Base-by-base conservation (phyloP, 2,329 filamentous ascomycete species). In the Lasiodiplodia gonubiensis region DNA sequence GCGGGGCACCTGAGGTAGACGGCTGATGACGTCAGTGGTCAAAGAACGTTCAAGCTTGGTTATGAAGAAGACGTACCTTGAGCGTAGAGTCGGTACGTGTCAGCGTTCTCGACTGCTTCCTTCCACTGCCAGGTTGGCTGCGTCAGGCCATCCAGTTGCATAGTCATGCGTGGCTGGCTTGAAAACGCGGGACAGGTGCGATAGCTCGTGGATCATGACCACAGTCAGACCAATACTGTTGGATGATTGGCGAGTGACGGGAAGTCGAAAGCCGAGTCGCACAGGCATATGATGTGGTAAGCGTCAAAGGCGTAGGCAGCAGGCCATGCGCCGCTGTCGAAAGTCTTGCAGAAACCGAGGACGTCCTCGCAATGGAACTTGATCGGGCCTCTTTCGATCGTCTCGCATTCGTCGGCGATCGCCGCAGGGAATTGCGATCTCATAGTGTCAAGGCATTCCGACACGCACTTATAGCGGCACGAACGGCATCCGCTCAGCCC, bases 151-250 rank as follows among this genome's bases (percentile, higher is more conserved):
- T 27, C 68, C 74, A 25, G 12, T 6, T 12, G 80, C 85, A 64
- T 84, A 79, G 73, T 91, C 89, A 1, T 83, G 75, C 2, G 88
- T 90, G 7, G 86, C 86, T 66, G 86, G 86, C 8, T 30, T n/a
- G 18, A 23, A 48, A 11, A 85, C 81, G 78, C 78, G 82, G 74
- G 84, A 77, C n/a, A 84, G 81, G 73, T 91, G 89, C 8, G 89
- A 89, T 70, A 84, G 81, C 81, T 91, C 89, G 72, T 92, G 89
- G 18, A 91, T 76, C 30, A 84, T 83, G 14, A 89, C 90, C 8
- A 85, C 89, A 2, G 86, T 86, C 78, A 89, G 86, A 73, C 90
- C 89, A 77, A 90, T 88, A 2, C 73, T 83, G 74, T 90, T 87
- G 80, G 89, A 92, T 0, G 74, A 78, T 71, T 71, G 6, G 84